Conservation (phyloP, 495 filamentous ascomycete genomes). For the Hypoxylon perforatum region DNA sequence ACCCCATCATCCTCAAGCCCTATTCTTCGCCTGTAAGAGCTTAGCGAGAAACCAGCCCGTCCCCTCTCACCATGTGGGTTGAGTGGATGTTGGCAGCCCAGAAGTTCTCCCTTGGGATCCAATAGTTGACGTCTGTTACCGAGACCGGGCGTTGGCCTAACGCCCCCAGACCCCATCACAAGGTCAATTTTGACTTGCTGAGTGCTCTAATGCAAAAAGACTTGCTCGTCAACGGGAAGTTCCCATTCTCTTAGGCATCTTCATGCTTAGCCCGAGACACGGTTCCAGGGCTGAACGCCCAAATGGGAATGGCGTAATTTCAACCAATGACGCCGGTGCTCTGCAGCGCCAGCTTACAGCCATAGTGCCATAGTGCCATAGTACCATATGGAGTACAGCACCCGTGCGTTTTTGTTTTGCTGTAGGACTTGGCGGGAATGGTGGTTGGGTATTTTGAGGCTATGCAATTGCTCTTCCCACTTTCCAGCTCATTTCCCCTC, state of each 20-base stretch:
- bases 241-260: background rate
- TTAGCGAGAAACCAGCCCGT: slow-evolving; percentile 9
- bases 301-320: slow-evolving; percentile 29
- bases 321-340: slow-evolving; percentile 20
- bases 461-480: slow-evolving; percentile 21
- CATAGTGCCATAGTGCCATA: too few relatives aligned
- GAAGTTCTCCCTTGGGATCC: slow-evolving; percentile 11
- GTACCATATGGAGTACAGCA: background rate
- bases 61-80: slow-evolving; percentile 28
- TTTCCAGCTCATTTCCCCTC: slow-evolving; percentile 15
- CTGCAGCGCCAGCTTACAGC: slow-evolving; percentile 16
- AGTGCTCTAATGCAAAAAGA: slow-evolving; percentile 17
- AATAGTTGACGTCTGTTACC: slow-evolving; percentile 17
- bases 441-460: slow-evolving; percentile 27
- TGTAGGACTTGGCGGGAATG: slow-evolving; percentile 25
- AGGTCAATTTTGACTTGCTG: too few relatives aligned
- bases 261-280: slow-evolving; percentile 9
- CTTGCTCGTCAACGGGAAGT: slow-evolving; percentile 3
- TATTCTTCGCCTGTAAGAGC: slow-evolving; percentile 20
- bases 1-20: slow-evolving; percentile 21
- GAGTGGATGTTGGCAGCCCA: slow-evolving; percentile 28
- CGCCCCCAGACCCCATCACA: slow-evolving; percentile 23
- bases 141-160: slow-evolving; percentile 20
- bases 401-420: background rate
- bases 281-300: slow-evolving; percentile 15